Base-by-base conservation (phyloP, 1,139 yeast genomes). In the Lodderomyces metapsilosis region DNA sequence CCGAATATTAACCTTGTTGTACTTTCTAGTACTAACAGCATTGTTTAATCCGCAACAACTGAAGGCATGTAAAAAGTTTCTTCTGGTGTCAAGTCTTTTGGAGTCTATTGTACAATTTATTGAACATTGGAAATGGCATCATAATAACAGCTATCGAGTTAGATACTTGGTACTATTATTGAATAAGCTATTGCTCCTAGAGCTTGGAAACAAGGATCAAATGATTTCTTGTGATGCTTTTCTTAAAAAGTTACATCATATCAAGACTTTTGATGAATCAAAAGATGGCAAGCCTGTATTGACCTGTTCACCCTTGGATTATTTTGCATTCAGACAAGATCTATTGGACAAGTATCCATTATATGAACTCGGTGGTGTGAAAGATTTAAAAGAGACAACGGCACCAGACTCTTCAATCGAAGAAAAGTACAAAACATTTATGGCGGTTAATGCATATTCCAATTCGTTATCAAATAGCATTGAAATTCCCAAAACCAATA, bases 251-350 rank as follows among this genome's bases (percentile, higher is more conserved):
- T 60, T 65, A 33, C 76, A 75, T 48, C 62, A 67, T 1, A 61
- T 83, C 18, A 52, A 54, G 3, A 55, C 58, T 0, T 47, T 49
- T 24, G 54, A 50, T 27, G 20, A 44, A 12, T 44, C 51, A 3
- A 52, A 44, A 34, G 18, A 45, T 8, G 45, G 51, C 2, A 52
- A 44, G 35, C 55, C 47, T 39, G 60, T 59, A 40, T 60, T 80
- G 36, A 67, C 73, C 0, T 80, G 88, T 27, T 81, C 95, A 2
- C 92, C 95, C 0, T 62, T 88, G 25, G 95, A 88, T 52, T 89
- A 87, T 57, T 82, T 80, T 56, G 81, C 87, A 4, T 88, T 86
- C 54, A 72, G 88, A 46, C 86, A 84, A 47, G 95, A 88, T 50
- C 61, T 89, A 5, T 62, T 74, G 3, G 79, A 89, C 18, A 76